Conservation (phyloP, 331 rosid genomes). For the Prunus yedoensis region DNA sequence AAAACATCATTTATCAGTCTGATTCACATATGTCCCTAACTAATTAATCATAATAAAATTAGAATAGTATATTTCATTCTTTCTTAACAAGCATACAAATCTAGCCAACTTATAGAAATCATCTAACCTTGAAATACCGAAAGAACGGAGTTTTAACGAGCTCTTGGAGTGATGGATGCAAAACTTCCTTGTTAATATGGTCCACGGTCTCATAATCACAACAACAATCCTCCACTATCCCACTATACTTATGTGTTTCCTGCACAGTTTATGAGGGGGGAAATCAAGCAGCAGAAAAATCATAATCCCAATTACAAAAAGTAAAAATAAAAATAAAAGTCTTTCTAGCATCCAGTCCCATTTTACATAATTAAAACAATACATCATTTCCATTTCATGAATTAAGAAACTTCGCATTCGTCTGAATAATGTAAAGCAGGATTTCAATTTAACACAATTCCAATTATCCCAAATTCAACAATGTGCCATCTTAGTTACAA, state of each 20-base stretch:
- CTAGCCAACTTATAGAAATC: conserved; percentile 6
- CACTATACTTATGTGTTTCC: conserved; percentile 70
- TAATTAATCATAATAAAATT: background rate
- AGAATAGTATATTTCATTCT: background rate
- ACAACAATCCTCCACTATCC: conserved; percentile 96
- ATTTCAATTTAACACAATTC: background rate
- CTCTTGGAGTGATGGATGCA: conserved; percentile 86
- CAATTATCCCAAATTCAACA: background rate
- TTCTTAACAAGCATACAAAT: conserved; percentile 5
- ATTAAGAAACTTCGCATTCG: background rate
- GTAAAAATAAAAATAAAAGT: no score
- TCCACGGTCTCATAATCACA: conserved; percentile 94
- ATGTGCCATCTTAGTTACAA: background rate
- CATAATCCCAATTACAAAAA: background rate
- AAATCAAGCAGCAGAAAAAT: background rate
- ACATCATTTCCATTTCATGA: background rate
- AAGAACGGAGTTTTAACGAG: conserved; percentile 90
- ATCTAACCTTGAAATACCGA: conserved; percentile 86
- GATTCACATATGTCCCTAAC: background rate
- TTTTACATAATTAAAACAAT: background rate
- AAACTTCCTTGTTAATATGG: conserved; percentile 68
- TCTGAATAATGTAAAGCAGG: background rate
- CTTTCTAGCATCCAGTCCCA: background rate
- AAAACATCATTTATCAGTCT: background rate
- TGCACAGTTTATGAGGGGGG: conserved; percentile 25